Evolutionary conservation across 805 yeast species (phyloP).

Genomic region (Komagataella kurtzmanii): DNA sequence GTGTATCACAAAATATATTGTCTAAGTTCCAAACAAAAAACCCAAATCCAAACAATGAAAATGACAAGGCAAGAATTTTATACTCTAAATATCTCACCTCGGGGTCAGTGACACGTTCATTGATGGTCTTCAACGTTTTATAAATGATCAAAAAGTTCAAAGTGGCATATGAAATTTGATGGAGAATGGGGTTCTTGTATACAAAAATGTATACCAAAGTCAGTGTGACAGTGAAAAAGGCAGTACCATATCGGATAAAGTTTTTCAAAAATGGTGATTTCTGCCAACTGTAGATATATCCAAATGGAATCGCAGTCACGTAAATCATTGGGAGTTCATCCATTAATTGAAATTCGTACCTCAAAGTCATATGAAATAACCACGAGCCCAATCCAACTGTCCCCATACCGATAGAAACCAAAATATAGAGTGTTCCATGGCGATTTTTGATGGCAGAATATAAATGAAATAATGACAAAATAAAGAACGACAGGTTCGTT

Average conservation of each 20-base stretch:
- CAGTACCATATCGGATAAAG: slow-evolving; percentile 15
- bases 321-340: slow-evolving; percentile 98
- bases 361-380: slow-evolving; percentile 92
- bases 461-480: slow-evolving; percentile 22
- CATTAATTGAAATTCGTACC: slow-evolving; percentile 77
- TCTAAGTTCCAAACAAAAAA: slow-evolving; percentile 85
- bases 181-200: slow-evolving; percentile 77
- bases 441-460: slow-evolving; percentile 43
- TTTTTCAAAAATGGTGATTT: slow-evolving; percentile 8
- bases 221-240: slow-evolving; percentile 25
- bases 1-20: slow-evolving; percentile 57
- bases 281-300: slow-evolving; percentile 19
- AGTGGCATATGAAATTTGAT: slow-evolving; percentile 74
- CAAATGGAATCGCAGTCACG: slow-evolving; percentile 88
- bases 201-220: slow-evolving; percentile 55
- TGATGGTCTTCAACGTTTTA: slow-evolving; percentile 27
- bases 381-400: slow-evolving; percentile 90
- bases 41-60: slow-evolving; percentile 47
- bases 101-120: slow-evolving; percentile 9
- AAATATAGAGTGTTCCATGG: slow-evolving; percentile 57
- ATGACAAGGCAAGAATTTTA: slow-evolving; percentile 14
- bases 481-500: slow-evolving; percentile 40
- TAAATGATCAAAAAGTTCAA: slow-evolving; percentile 63
- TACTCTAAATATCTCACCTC: slow-evolving; percentile 10
- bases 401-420: slow-evolving; percentile 68